Percentiles rank a stretch among this genome's conserved stretches.
Conservation (phyloP, 2,329 filamentous ascomycete species). For the Fusarium duplospermum region DNA sequence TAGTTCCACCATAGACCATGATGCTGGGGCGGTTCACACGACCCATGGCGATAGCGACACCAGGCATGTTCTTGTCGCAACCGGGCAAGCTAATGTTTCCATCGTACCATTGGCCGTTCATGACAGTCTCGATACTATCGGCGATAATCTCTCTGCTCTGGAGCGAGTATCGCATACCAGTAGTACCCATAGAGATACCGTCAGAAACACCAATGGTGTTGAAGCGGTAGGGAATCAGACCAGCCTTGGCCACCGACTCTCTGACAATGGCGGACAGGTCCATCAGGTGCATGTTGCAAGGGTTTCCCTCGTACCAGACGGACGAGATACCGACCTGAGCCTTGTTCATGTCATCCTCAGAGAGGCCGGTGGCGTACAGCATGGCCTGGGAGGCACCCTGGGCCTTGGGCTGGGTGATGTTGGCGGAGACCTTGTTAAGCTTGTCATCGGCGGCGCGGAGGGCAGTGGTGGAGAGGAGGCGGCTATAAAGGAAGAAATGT, state of each 20-base stretch:
- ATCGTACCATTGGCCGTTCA: conserved; percentile 99
- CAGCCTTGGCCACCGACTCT: conserved; percentile 72
- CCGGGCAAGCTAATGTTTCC: conserved; percentile 96
- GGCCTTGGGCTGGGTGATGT: conserved; percentile 96
- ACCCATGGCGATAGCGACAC: conserved; percentile 92
- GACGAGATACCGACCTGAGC: conserved; percentile 98
- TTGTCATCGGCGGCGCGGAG: conserved; percentile 61
- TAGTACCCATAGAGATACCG: conserved; percentile 97
- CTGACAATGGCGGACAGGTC: conserved; percentile 84
- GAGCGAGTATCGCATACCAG: conserved; percentile 94
- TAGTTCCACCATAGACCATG: conserved; percentile 98
- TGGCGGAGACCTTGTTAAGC: conserved; percentile 86
- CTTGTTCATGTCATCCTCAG: conserved; percentile 90
- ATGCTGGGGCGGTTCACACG: conserved; percentile 92
- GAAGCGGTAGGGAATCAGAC: conserved; percentile 94
- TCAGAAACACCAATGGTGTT: conserved; percentile 99
- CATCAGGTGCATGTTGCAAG: conserved; percentile 98
- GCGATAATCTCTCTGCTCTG: conserved; percentile 97
- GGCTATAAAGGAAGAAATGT: conserved; percentile 49
- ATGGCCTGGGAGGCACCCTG: conserved; percentile 99
- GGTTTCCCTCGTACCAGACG: conserved; percentile 98
- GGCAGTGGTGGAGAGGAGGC: conserved; percentile 63
- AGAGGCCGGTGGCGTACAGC: conserved; percentile 94
- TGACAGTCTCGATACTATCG: conserved; percentile 98
- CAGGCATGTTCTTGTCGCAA: conserved; percentile 99